These are phyloP conservation scores for Hygrophila difformis DNA, from an alignment of 257 asterid genomes.

Conservation along the genomic window DNA sequence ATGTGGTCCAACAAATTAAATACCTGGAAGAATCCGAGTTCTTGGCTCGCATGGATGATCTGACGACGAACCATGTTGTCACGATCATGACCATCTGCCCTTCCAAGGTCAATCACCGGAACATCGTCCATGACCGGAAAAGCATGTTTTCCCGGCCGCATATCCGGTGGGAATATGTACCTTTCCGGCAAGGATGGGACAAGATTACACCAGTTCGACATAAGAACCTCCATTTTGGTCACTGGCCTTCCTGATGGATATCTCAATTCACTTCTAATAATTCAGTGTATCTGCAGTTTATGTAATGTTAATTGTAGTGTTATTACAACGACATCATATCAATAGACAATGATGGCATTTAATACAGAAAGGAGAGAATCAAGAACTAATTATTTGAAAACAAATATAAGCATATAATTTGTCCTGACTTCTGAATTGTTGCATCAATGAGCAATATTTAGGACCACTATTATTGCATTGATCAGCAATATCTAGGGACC, in stretches of 20 bases:
- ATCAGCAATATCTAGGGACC: no score
- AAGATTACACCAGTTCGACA: constrained; percentile 36
- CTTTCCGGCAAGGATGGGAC: constrained; percentile 35
- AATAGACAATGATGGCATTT: no score
- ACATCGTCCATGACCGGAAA: constrained; percentile 25
- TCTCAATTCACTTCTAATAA: background rate
- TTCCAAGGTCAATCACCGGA: constrained; percentile 38
- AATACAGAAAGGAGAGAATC: background rate
- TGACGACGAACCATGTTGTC: constrained; percentile 18
- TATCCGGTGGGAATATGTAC: constrained; percentile 36
- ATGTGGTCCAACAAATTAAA: background rate
- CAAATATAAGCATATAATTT: no score
- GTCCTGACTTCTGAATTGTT: no score
- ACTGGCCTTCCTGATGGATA: no score
- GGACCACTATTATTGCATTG: no score
- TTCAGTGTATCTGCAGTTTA: background rate
- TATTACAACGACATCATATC: background rate
- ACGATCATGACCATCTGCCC: constrained; percentile 12
- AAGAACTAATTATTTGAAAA: background rate
- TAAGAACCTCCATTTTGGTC: constrained; percentile 40
- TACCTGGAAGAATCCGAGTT: constrained; percentile 62
- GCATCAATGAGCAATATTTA: no score
- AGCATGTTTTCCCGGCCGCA: constrained; percentile 38
- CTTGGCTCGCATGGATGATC: constrained; percentile 36
- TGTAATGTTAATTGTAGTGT: background rate